Base-by-base conservation (phyloP, 1,139 yeast genomes). In the Candida anutae region DNA sequence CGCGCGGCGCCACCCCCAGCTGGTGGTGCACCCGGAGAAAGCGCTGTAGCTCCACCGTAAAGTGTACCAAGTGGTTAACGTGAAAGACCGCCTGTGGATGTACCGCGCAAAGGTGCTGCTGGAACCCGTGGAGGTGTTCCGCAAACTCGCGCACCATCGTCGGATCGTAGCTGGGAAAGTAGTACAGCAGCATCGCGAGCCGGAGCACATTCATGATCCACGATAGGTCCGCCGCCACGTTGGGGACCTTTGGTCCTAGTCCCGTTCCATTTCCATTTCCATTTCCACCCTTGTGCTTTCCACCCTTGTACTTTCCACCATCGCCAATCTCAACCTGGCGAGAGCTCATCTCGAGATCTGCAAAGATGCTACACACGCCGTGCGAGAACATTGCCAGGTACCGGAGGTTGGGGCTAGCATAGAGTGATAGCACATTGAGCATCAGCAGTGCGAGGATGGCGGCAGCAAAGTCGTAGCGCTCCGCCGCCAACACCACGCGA, bases 351-450 rank as follows among this genome's bases (percentile, higher is more conserved):
- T 17, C 19, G 9, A 50, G 33, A 23, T 45, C 47, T 28, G 44
- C 41, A 30, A 47, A 49, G 3, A 52, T 40, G 6, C 48, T 37
- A 1, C 47, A 38, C 14, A 52, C 35, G 1, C 62, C 62, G 21
- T 46, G 43, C 17, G 50, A 41, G 27, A 54, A 55, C 9, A 55
- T 42, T 5, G 42, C 29, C 5, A 49, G 42, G 16, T 49, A 42
- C 10, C 37, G 28, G 18, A 50, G 34, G 26, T 45, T 42, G 11
- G 37, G 28, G 26, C 42, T 42, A 25, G 53, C 56, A 25, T 49
- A 53, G 13, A 53, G 43, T 24, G 55, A 43, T 12, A 50, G 39
- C 25, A 43, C 47, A 33, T 51, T 52, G 13, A 55, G 40, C n/a
- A 50, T 24, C 6, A 49, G 44, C 16, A 50, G 43, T 3, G 48